Evolutionary conservation across 495 filamentous ascomycete genomes (phyloP).

Genomic region (Annulohypoxylon stygium): DNA sequence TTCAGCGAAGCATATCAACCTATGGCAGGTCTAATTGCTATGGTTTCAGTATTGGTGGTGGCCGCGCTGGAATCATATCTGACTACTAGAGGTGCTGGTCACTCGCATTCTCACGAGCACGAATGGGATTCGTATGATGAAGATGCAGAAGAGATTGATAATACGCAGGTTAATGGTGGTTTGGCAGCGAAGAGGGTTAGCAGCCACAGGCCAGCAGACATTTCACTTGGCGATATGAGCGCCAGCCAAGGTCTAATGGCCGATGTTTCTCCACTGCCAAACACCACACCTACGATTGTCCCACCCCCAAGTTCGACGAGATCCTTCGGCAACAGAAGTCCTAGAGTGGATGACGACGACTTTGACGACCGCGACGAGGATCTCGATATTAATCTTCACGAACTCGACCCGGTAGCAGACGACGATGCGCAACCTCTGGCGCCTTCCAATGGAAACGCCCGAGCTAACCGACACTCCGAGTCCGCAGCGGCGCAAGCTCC

Average conservation of each 20-base stretch:
- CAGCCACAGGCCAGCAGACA: slow-evolving; percentile 55
- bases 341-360: slow-evolving; percentile 31
- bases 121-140: slow-evolving; percentile 57
- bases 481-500: slow-evolving; percentile 38
- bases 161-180: slow-evolving; percentile 35
- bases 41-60: slow-evolving; percentile 81
- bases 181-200: slow-evolving; percentile 44
- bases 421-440: slow-evolving; percentile 46
- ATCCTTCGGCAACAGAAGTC: slow-evolving; percentile 11
- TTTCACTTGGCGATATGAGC: slow-evolving; percentile 59
- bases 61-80: slow-evolving; percentile 84
- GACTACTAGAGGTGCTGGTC: slow-evolving; percentile 65
- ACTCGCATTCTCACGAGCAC: slow-evolving; percentile 63
- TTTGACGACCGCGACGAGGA: slow-evolving; percentile 58
- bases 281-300: slow-evolving; percentile 53
- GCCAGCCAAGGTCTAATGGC: slow-evolving; percentile 61
- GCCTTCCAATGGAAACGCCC: slow-evolving; percentile 24
- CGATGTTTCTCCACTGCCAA: slow-evolving; percentile 63
- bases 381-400: slow-evolving; percentile 65
- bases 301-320: slow-evolving; percentile 29
- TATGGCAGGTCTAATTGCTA: slow-evolving; percentile 82
- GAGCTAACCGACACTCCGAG: slow-evolving; percentile 46
- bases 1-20: slow-evolving; percentile 81
- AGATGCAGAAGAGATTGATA: slow-evolving; percentile 46
- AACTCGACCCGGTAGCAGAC: slow-evolving; percentile 58